phyloP scores from a whole-genome alignment of 148 eudicot genomes.

The Tetragonia tetragonoides region DNA sequence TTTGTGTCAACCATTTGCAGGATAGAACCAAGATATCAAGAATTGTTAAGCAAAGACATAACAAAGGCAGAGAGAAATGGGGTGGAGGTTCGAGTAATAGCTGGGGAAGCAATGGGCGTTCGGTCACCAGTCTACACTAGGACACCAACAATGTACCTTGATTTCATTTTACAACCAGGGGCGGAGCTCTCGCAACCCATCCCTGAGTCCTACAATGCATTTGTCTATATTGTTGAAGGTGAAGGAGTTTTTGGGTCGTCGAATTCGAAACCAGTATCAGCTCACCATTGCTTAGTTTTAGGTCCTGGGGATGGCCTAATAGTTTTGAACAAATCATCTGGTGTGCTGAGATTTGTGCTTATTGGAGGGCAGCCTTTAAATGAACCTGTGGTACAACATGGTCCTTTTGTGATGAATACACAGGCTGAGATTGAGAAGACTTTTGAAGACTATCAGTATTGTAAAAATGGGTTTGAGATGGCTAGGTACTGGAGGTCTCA shows the following conservation, averaged over 20 bases:
- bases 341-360: slow-evolving; percentile 55
- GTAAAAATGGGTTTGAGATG: slow-evolving; percentile 83
- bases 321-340: slow-evolving; percentile 66
- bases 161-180: slow-evolving; percentile 67
- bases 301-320: slow-evolving; percentile 79
- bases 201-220: slow-evolving; percentile 69
- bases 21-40: slow-evolving; percentile 92
- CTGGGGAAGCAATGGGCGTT: slow-evolving; percentile 93
- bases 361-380: slow-evolving; percentile 77
- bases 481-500: slow-evolving; percentile 77
- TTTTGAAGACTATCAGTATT: slow-evolving; percentile 63
- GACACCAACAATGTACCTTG: slow-evolving; percentile 93
- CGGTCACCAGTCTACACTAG: slow-evolving; percentile 78
- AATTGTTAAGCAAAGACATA: slow-evolving; percentile 59
- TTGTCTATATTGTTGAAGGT: slow-evolving; percentile 69
- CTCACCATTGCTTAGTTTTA: slow-evolving; percentile 68
- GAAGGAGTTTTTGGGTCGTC: slow-evolving; percentile 65
- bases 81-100: slow-evolving; percentile 68
- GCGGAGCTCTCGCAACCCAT: slow-evolving; percentile 60
- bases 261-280: slow-evolving; percentile 36
- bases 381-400: slow-evolving; percentile 89
- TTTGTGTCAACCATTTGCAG: slow-evolving; percentile 28
- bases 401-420: slow-evolving; percentile 98
- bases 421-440: slow-evolving; percentile 81
- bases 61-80: slow-evolving; percentile 56